These are phyloP conservation scores for Paramecium biaurelia DNA, from an alignment of 73 alveolate species.

Conservation along the genomic window DNA sequence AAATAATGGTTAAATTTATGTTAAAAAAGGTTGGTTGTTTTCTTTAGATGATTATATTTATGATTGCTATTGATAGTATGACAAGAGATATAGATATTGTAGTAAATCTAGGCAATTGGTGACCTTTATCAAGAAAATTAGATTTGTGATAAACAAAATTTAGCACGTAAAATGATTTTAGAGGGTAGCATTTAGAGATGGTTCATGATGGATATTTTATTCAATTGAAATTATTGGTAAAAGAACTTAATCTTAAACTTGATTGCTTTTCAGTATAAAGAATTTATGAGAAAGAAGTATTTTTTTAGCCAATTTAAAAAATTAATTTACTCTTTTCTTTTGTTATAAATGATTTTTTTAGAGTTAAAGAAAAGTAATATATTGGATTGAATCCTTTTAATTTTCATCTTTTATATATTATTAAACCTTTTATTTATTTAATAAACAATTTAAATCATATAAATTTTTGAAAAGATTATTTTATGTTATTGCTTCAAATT, in stretches of 20 bases:
- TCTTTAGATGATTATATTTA: conserved; percentile 60
- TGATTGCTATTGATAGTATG: conserved; percentile 56
- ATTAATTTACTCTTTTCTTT: not conserved
- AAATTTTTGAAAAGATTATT: not conserved
- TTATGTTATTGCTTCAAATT: not conserved
- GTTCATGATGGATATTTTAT: conserved; percentile 58
- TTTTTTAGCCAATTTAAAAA: not conserved
- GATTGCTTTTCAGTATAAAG: conserved; percentile 73
- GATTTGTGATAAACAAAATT: conserved; percentile 42
- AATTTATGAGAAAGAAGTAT: conserved; percentile 65
- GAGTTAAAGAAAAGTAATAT: not conserved
- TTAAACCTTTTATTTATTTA: not conserved
- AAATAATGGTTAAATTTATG: conserved; percentile 43
- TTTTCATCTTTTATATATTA: not conserved
- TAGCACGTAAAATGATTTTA: conserved; percentile 69
- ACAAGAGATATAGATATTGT: conserved; percentile 53
- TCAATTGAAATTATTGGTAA: conserved; percentile 69
- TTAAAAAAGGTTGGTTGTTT: conserved; percentile 74
- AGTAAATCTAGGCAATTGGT: not conserved
- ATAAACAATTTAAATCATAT: not conserved
- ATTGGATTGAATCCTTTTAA: not conserved
- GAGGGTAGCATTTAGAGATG: conserved; percentile 65
- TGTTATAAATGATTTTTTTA: not conserved
- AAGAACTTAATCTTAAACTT: conserved; percentile 67
- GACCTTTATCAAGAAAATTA: conserved; percentile 10